These are phyloP conservation scores for Senna siamea DNA, from an alignment of 306 rosid genomes.

Conservation along the genomic window DNA sequence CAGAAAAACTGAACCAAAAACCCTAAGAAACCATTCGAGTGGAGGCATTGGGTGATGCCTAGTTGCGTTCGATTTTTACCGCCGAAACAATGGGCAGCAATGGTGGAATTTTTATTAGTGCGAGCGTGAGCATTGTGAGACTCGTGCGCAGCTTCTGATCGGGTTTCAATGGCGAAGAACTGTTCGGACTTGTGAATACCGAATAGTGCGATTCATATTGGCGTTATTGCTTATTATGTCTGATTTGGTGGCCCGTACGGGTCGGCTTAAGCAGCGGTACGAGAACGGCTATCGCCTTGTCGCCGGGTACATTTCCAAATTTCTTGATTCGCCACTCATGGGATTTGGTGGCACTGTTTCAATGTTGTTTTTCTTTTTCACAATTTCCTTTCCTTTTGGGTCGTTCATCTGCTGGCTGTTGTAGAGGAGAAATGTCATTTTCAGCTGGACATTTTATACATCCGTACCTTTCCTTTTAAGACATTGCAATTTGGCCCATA, in stretches of 20 bases:
- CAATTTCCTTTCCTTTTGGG: not conserved
- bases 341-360: not conserved
- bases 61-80: slow-evolving; percentile 8
- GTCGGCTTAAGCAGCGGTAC: slow-evolving; percentile 62
- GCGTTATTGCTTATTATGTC: slow-evolving; percentile 42
- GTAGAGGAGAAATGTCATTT: slow-evolving; percentile 6
- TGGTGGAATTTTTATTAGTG: slow-evolving; percentile 18
- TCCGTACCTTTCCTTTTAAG: not conserved
- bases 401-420: not conserved
- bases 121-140: slow-evolving; percentile 33
- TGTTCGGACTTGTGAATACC: not conserved
- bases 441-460: not conserved
- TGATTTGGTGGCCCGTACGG: slow-evolving; percentile 64
- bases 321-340: not conserved
- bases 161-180: not conserved
- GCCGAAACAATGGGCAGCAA: slow-evolving; percentile 25
- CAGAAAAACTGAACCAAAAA: slow-evolving; percentile 18
- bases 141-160: not conserved
- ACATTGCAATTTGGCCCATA: not conserved
- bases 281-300: slow-evolving; percentile 62
- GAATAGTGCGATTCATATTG: not conserved
- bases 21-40: slow-evolving; percentile 2
- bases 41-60: slow-evolving; percentile 28
- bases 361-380: not conserved
- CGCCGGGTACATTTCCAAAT: slow-evolving; percentile 47